Evolutionary conservation across 2,329 filamentous ascomycete species (phyloP).

Genomic region (Geosmithia putterillii): DNA sequence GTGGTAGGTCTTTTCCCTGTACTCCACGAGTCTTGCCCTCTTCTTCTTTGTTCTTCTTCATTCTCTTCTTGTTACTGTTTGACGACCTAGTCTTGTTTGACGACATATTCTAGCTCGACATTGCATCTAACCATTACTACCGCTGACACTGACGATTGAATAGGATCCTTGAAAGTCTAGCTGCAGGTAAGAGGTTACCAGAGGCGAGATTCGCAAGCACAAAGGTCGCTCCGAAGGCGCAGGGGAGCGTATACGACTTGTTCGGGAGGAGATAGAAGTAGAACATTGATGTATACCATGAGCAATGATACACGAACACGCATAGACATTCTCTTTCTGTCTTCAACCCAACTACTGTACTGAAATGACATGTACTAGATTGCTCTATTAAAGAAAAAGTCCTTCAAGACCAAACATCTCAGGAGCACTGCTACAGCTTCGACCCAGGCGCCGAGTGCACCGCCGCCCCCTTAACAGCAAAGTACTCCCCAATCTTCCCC

Average conservation of each 20-base stretch:
- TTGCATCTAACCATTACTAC: background rate
- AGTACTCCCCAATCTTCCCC: conserved; percentile 63
- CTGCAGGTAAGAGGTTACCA: conserved; percentile 58
- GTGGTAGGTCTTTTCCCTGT: conserved; percentile 43
- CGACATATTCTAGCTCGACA: background rate
- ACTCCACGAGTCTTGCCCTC: no score
- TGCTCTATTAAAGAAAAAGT: no score
- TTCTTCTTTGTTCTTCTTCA: conserved; percentile 4
- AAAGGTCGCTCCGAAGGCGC: conserved; percentile 47
- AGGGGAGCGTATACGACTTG: conserved; percentile 50
- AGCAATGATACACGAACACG: conserved; percentile 7
- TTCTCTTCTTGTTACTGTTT: no score
- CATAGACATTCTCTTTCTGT: no score
- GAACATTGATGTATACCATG: background rate
- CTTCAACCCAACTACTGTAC: no score
- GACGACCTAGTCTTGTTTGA: no score
- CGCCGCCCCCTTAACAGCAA: conserved; percentile 37
- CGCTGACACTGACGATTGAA: background rate
- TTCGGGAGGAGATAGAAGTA: conserved; percentile 19
- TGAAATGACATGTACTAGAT: no score
- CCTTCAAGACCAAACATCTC: no score
- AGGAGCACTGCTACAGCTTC: conserved; percentile 27
- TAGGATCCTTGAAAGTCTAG: conserved; percentile 76
- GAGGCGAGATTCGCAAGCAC: conserved; percentile 60
- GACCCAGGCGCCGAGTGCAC: conserved; percentile 23